These are phyloP conservation scores for Hypholoma fasciculare DNA, from an alignment of 768 basidiomycete species.

Conservation along the genomic window DNA sequence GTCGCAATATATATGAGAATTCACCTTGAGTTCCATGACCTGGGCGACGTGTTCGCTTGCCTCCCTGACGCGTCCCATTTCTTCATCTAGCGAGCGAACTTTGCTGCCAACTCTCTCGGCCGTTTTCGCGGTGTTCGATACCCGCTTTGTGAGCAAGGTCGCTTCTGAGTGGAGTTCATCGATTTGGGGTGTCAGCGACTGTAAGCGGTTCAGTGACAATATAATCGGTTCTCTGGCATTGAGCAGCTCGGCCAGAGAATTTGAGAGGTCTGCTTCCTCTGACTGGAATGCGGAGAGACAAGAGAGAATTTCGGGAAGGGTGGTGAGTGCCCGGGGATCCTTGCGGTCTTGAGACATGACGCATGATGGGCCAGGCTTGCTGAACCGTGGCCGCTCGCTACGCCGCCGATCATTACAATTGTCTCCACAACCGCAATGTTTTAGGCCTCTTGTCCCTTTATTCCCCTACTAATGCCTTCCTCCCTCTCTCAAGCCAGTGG, in stretches of 20 bases:
- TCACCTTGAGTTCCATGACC: slow-evolving; percentile 93
- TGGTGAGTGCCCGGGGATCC: slow-evolving; percentile 53
- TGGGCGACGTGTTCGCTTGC: slow-evolving; percentile 91
- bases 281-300: slow-evolving; percentile 74
- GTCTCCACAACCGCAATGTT: neutral
- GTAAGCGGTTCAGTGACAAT: slow-evolving; percentile 59
- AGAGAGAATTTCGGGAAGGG: slow-evolving; percentile 69
- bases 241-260: slow-evolving; percentile 69
- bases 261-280: slow-evolving; percentile 75
- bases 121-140: slow-evolving; percentile 73
- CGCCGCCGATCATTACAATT: neutral
- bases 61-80: slow-evolving; percentile 88
- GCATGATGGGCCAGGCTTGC: neutral
- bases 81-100: slow-evolving; percentile 86
- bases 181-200: slow-evolving; percentile 59
- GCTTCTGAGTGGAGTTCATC: slow-evolving; percentile 65
- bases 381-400: neutral
- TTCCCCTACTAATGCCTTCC: neutral
- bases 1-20: slow-evolving; percentile 1
- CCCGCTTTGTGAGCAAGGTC: slow-evolving; percentile 50
- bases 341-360: slow-evolving; percentile 12
- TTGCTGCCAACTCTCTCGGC: slow-evolving; percentile 91
- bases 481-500: neutral
- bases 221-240: slow-evolving; percentile 67
- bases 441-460: neutral